Evolutionary conservation across 805 yeast species (phyloP).

Genomic region (Trichomonascus vanleenenianus): DNA sequence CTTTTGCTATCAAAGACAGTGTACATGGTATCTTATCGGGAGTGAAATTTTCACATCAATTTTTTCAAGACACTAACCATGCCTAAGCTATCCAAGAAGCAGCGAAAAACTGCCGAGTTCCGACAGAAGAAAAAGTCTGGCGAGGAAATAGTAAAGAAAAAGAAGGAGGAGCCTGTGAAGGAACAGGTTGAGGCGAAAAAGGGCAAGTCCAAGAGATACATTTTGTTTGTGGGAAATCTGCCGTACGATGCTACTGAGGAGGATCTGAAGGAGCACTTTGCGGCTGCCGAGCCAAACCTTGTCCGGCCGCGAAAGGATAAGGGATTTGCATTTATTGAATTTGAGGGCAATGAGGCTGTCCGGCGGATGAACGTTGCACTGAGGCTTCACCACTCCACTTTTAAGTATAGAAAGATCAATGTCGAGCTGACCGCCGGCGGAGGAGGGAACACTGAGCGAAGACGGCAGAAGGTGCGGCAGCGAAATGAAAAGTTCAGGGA

Average conservation of each 20-base stretch:
- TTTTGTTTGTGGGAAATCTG: constrained; percentile 84
- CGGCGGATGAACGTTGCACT: constrained; percentile 79
- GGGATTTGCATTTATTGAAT: constrained; percentile 85
- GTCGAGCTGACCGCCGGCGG: constrained; percentile 98
- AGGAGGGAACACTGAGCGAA: constrained; percentile 75
- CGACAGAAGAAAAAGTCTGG: constrained; percentile 17
- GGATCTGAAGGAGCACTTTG: constrained; percentile 64
- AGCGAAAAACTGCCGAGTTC: constrained; percentile 25
- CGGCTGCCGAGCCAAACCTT: constrained; percentile 56
- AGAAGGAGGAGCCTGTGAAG: constrained; percentile 13
- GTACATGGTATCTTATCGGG: too few relatives aligned
- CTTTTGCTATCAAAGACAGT: too few relatives aligned
- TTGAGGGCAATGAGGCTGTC: constrained; percentile 60
- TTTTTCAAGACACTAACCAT: background rate
- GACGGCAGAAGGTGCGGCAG: constrained; percentile 55
- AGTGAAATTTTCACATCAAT: background rate
- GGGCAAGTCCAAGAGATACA: constrained; percentile 44
- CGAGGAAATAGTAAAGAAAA: constrained; percentile 6
- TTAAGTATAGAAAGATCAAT: constrained; percentile 73
- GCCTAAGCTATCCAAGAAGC: constrained; percentile 24
- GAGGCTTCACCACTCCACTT: constrained; percentile 66
- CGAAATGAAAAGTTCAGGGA: constrained; percentile 70
- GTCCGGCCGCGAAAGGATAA: constrained; percentile 53
- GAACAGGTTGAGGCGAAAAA: constrained; percentile 22
- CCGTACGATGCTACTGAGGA: constrained; percentile 63